Evolutionary conservation across 2,329 filamentous ascomycete species (phyloP).

Genomic region (Neurospora sp.): DNA sequence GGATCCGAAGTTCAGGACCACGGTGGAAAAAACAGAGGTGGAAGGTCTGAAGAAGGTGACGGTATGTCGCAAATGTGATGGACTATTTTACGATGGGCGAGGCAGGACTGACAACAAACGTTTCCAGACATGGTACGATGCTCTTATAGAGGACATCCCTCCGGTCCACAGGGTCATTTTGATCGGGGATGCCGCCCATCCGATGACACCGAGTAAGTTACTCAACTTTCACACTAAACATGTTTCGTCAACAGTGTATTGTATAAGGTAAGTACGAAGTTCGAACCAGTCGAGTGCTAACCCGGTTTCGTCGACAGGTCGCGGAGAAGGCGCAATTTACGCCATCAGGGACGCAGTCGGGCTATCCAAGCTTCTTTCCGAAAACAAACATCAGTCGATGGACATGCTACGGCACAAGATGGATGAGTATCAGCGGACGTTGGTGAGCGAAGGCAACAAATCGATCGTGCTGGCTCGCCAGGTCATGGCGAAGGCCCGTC

Average conservation of each 20-base stretch:
- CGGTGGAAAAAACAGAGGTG: slow-evolving; percentile 22
- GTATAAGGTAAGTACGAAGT: not conserved
- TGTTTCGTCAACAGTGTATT: not conserved
- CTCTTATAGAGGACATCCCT: slow-evolving; percentile 26
- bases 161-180: slow-evolving; percentile 26
- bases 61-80: not conserved
- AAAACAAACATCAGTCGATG: slow-evolving; percentile 1
- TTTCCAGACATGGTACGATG: slow-evolving; percentile 11
- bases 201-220: slow-evolving; percentile 33
- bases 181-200: slow-evolving; percentile 36
- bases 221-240: too few relatives aligned
- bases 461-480: slow-evolving; percentile 12
- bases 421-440: slow-evolving; percentile 18
- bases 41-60: slow-evolving; percentile 19
- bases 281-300: not conserved
- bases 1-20: slow-evolving; percentile 6
- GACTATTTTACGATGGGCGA: too few relatives aligned
- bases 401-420: slow-evolving; percentile 11
- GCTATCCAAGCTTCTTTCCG: slow-evolving; percentile 18
- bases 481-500: not conserved
- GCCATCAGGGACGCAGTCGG: slow-evolving; percentile 30
- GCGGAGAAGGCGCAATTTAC: slow-evolving; percentile 37
- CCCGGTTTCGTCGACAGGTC: slow-evolving; percentile 19
- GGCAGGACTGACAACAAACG: not conserved
- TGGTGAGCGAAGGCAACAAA: slow-evolving; percentile 17